phyloP scores from a whole-genome alignment of 2,329 filamentous ascomycete genomes.

The Xylariaceae sp. region DNA sequence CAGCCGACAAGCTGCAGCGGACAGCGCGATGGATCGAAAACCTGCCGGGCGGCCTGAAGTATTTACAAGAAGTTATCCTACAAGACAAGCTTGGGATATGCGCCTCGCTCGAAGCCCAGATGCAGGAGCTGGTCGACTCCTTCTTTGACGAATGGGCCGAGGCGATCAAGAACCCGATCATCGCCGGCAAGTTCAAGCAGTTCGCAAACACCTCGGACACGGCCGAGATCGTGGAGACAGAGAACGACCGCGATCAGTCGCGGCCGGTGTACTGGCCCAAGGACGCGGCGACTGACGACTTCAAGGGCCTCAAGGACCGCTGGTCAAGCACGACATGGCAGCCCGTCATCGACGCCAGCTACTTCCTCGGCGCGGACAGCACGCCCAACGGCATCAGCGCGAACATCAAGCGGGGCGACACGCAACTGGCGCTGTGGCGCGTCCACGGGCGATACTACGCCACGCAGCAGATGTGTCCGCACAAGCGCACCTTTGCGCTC shows the following conservation, averaged over 20 bases:
- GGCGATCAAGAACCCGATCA: conserved; percentile 65
- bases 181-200: conserved; percentile 68
- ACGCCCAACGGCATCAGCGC: conserved; percentile 69
- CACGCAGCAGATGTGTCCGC: conserved; percentile 91
- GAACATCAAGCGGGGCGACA: conserved; percentile 80
- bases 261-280: conserved; percentile 76
- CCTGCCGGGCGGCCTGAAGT: conserved; percentile 77
- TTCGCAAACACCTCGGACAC: conserved; percentile 80
- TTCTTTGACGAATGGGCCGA: conserved; percentile 95
- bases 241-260: conserved; percentile 67
- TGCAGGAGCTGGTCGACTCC: conserved; percentile 76
- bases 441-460: conserved; percentile 77
- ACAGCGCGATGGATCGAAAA: conserved; percentile 85
- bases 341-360: conserved; percentile 65
- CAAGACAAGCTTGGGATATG: conserved; percentile 84
- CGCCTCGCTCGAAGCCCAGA: conserved; percentile 79
- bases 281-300: conserved; percentile 62
- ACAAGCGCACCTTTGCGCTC: conserved; percentile 86
- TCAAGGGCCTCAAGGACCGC: conserved; percentile 57
- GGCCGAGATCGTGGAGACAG: conserved; percentile 63
- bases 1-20: conserved; percentile 83
- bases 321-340: conserved; percentile 72
- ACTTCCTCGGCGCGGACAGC: conserved; percentile 63
- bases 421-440: conserved; percentile 83
- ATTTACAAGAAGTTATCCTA: conserved; percentile 76